Evolutionary conservation across 345 rosid genomes (phyloP).

Genomic region (Pugionium dolabratum): DNA sequence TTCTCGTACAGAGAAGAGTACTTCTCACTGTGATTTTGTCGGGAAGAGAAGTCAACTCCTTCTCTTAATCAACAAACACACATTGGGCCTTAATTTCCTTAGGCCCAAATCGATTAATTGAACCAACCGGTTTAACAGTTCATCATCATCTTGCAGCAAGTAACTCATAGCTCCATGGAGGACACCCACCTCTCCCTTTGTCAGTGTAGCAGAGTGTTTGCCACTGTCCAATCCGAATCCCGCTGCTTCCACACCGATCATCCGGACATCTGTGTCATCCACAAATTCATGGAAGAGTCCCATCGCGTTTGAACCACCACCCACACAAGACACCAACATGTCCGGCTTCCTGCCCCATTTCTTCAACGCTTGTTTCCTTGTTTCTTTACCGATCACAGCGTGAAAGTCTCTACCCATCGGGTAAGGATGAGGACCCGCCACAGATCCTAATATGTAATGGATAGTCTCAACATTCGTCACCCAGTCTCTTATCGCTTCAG

Average conservation of each 20-base stretch:
- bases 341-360: conserved; percentile 99
- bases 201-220: conserved; percentile 90
- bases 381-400: conserved; percentile 86
- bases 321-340: conserved; percentile 87
- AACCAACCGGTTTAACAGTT: no score
- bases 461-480: conserved; percentile 93
- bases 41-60: no score
- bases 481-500: conserved; percentile 86
- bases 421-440: conserved; percentile 97
- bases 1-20: no score
- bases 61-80: no score
- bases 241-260: conserved; percentile 98
- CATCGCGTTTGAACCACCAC: conserved; percentile 94
- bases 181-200: conserved; percentile 86
- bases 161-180: conserved; percentile 98
- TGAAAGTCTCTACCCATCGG: conserved; percentile 97
- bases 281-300: conserved; percentile 96
- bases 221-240: conserved; percentile 91
- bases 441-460: conserved; percentile 94
- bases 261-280: conserved; percentile 65
- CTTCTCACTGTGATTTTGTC: no score
- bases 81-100: no score
- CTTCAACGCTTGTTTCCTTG: conserved; percentile 78
- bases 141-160: conserved; percentile 89
- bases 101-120: no score